A percentile compares a stretch with the other conserved stretches of the same genome.
These are phyloP conservation scores for Hawksworthiomyces lignivorus DNA, from an alignment of 2,329 filamentous ascomycete species.

Conservation along the genomic window DNA sequence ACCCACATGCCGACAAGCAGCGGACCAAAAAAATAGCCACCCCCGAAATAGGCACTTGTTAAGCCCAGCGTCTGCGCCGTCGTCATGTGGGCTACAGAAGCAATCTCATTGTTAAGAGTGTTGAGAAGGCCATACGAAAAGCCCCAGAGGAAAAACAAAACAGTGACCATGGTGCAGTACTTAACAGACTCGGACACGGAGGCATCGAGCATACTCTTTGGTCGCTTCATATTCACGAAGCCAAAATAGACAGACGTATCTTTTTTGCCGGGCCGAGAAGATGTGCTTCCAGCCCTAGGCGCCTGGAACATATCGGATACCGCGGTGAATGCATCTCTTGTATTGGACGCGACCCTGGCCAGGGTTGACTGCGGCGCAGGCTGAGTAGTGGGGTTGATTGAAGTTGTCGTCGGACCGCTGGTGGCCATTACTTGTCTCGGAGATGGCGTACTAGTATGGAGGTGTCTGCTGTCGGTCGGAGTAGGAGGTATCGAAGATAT, in stretches of 20 bases:
- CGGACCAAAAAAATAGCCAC: conserved; percentile 62
- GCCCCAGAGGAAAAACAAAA: conserved; percentile 79
- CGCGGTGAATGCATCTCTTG: no score
- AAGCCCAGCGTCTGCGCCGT: conserved; percentile 57
- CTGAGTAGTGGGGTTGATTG: no score
- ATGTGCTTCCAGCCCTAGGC: not conserved
- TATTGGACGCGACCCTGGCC: no score
- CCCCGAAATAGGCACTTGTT: conserved; percentile 63
- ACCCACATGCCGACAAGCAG: conserved; percentile 63
- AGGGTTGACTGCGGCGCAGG: no score
- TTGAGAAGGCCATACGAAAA: conserved; percentile 84
- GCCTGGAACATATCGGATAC: no score
- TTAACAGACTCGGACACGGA: conserved; percentile 58
- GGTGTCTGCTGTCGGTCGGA: no score
- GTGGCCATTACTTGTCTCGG: no score
- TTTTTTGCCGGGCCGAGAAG: conserved; percentile 30
- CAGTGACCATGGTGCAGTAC: conserved; percentile 66
- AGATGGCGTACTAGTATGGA: no score
- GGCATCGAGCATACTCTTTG: conserved; percentile 63
- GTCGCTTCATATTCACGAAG: conserved; percentile 63
- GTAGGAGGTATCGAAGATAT: no score
- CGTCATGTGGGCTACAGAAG: conserved; percentile 53
- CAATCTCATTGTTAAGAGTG: conserved; percentile 66
- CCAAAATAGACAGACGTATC: conserved; percentile 56
- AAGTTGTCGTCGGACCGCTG: no score